Evolutionary conservation across 139 green algal species (phyloP), one percentile per base, ranked within the genome.

Genomic region (Chlamydomonas sp.): DNA sequence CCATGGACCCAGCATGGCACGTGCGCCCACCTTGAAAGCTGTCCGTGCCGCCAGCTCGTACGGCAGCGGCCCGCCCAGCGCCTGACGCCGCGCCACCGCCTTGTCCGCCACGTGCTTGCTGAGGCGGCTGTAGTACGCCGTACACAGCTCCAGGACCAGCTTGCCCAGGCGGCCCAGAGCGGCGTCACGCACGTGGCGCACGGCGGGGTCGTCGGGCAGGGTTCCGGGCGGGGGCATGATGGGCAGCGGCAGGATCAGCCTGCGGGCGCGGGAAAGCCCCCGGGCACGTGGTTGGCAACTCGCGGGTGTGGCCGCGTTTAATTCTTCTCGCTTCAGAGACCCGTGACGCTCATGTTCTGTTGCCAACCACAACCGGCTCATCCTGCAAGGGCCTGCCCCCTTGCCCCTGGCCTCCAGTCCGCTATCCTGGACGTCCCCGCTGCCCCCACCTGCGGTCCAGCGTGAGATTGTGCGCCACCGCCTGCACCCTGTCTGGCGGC

Each of bases 81-180:
- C 66, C 67, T 1, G 10, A 60, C 80, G 77, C 77, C 78, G 82
- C 63, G 62, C 78, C 62, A 71, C 71, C 16, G 83, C 81, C 83
- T 91, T 91, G 18, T 88, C 83, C 0, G 83, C 59, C 63, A 91
- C 88, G 9, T 82, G 74, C 74, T 66, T 63, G 76, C n/a, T 6
- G 16, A 15, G 5, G 2, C 81, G 59, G 69, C 4, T 18, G 63
- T 91, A 91, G 67, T 91, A 88, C 1, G 77, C 76, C 14, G 31
- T 74, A 58, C 80, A 88, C 68, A 88, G 82, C 75, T 91, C 88
- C 62, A 88, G 88, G 18, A 85, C 88, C 61, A 91, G 88, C 81
- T 79, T 69, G 67, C 88, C 81, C 77, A 91, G 61, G 5, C 63
- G 72, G 4, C 18, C 17, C 20, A 91, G 61, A 3, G 82, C 62